Conservation (phyloP, 768 basidiomycete species). For the Infundibulicybe gibba region DNA sequence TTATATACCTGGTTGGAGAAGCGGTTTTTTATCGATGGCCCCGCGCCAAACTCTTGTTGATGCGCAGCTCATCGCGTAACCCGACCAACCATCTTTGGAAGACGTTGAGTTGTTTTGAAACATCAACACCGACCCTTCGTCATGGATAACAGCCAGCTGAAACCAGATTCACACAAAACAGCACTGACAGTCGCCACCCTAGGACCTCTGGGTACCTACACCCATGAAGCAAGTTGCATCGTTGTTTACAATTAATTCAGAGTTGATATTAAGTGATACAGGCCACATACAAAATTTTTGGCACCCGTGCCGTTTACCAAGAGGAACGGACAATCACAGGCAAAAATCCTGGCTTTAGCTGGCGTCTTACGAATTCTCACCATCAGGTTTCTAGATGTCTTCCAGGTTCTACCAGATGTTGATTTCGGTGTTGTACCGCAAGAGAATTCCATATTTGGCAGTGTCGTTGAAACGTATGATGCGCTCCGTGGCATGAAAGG, state of each 20-base stretch:
- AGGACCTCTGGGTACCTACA: slow-evolving; percentile 70
- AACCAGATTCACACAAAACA: too few species aligned
- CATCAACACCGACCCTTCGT: too few species aligned
- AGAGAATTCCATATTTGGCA: slow-evolving; percentile 76
- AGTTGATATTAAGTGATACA: slow-evolving; percentile 10
- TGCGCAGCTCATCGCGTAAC: too few species aligned
- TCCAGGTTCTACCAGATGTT: slow-evolving; percentile 42
- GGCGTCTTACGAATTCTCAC: background rate
- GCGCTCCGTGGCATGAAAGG: slow-evolving; percentile 38
- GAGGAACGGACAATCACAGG: slow-evolving; percentile 33
- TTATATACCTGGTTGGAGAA: too few species aligned
- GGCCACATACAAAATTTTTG: slow-evolving; percentile 39
- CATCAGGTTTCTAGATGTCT: slow-evolving; percentile 46
- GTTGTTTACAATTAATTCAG: background rate
- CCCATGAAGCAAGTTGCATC: slow-evolving; percentile 42
- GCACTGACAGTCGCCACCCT: slow-evolving; percentile 54
- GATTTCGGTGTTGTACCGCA: slow-evolving; percentile 70
- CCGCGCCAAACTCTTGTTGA: too few species aligned
- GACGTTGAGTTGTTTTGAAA: too few species aligned
- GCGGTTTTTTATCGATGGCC: too few species aligned
- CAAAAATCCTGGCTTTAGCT: background rate
- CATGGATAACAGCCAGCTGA: too few species aligned
- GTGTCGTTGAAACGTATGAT: slow-evolving; percentile 75
- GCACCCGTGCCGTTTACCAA: slow-evolving; percentile 24
- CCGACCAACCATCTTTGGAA: too few species aligned